phyloP scores from a whole-genome alignment of 202 grass and related monocot species.

The Bolboschoenoplectus hybrid region DNA sequence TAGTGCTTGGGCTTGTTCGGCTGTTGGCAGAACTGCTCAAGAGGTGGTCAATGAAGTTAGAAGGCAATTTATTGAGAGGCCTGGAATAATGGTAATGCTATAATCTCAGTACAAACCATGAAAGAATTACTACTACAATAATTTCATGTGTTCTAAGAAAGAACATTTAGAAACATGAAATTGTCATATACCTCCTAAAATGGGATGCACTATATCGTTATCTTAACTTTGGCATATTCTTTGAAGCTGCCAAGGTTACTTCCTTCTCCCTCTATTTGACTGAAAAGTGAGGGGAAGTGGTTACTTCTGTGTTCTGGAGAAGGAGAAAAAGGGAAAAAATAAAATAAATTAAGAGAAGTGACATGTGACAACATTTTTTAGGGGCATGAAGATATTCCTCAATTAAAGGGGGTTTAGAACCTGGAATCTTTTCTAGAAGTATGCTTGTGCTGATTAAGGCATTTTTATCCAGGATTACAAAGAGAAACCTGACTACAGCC shows the following conservation, averaged over 20 bases:
- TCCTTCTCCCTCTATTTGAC: background rate
- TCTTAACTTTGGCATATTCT: background rate
- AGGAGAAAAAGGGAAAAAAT: background rate
- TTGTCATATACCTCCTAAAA: background rate
- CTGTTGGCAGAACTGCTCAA: constrained; percentile 98
- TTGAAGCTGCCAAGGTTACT: background rate
- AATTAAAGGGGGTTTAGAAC: background rate
- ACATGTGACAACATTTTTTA: background rate
- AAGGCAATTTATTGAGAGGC: constrained; percentile 98
- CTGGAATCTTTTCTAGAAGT: constrained; percentile 34
- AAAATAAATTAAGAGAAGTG: background rate
- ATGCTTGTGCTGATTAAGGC: constrained; percentile 36
- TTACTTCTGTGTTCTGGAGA: background rate
- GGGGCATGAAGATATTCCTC: constrained; percentile 31
- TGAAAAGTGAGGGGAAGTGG: background rate
- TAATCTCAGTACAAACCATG: background rate
- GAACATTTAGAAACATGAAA: constrained; percentile 7
- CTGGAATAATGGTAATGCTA: constrained; percentile 87
- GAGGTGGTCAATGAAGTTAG: constrained; percentile 99
- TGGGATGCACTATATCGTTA: background rate
- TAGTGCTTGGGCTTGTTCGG: constrained; percentile 98
- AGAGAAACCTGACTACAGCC: constrained; percentile 95
- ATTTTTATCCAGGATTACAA: constrained; percentile 70
- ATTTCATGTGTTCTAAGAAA: background rate
- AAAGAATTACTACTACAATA: background rate